Percentiles rank a stretch among this genome's conserved stretches.
Conservation (phyloP, 169 alveolate genomes). For the Plasmodium knowlesi region DNA sequence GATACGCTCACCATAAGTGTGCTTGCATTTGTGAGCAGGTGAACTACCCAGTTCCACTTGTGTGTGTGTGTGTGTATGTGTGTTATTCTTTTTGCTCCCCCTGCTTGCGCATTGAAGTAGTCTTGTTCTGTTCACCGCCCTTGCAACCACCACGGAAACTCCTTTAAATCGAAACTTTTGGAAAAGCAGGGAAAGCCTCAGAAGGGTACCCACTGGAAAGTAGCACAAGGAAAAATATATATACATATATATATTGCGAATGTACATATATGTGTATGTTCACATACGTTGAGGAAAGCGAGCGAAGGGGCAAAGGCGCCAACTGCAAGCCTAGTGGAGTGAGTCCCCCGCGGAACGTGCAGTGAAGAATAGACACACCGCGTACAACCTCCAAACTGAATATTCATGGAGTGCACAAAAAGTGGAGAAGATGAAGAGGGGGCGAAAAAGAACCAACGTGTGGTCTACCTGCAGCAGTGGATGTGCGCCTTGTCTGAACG, state of each 20-base stretch:
- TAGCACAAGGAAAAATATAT: not conserved
- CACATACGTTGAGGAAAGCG: not conserved
- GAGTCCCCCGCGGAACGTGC: not conserved
- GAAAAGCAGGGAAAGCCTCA: not conserved
- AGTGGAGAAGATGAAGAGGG: not conserved
- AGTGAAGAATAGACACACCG: not conserved
- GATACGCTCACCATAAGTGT: no score
- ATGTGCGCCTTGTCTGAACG: not conserved
- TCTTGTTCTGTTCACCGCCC: not conserved
- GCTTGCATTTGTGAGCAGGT: no score
- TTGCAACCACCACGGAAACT: not conserved
- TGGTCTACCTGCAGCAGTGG: conserved; percentile 13
- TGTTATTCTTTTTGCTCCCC: not conserved
- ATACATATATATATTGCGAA: not conserved
- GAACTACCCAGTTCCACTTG: no score
- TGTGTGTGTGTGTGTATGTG: no score
- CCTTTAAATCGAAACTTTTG: not conserved
- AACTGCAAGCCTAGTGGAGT: not conserved
- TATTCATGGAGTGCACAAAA: not conserved
- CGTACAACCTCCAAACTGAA: not conserved
- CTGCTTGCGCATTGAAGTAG: not conserved
- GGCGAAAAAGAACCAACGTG: not conserved
- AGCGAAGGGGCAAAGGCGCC: no score
- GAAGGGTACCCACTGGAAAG: not conserved
- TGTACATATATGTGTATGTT: not conserved